A percentile compares a stretch with the other conserved stretches of the same genome.
Conservation (phyloP, 208 protist species). For the Leishmania gerbilli region DNA sequence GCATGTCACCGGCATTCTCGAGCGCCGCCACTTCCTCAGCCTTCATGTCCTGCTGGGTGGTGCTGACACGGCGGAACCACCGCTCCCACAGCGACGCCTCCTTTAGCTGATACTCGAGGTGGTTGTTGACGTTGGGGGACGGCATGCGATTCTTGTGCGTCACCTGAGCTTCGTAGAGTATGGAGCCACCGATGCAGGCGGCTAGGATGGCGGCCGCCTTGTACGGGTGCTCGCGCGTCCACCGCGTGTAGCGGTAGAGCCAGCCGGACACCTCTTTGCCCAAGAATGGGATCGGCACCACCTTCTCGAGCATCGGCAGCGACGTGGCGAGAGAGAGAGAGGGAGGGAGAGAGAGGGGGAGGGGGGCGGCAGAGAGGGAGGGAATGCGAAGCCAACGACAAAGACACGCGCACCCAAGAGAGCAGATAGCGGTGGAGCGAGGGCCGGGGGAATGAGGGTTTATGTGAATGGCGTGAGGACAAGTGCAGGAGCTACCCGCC, state of each 20-base stretch:
- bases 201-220: conserved; percentile 48
- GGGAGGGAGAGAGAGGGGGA: background rate
- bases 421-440: background rate
- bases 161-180: conserved; percentile 82
- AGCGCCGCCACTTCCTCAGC: conserved; percentile 2
- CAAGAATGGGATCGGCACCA: conserved; percentile 83
- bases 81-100: conserved; percentile 39
- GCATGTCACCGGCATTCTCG: background rate
- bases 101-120: conserved; percentile 81
- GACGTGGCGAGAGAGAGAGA: no score
- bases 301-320: conserved; percentile 74
- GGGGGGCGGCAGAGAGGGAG: no score
- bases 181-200: conserved; percentile 44
- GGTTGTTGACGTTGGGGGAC: conserved; percentile 84
- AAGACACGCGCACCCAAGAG: background rate
- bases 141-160: conserved; percentile 79
- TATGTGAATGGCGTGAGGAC: background rate
- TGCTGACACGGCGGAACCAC: conserved; percentile 25
- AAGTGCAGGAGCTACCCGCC: no score
- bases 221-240: conserved; percentile 65
- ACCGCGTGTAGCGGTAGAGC: conserved; percentile 81
- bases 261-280: conserved; percentile 78
- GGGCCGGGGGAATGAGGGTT: background rate
- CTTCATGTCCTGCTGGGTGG: conserved; percentile 6
- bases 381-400: background rate